Conservation (phyloP, 805 yeast species). For the Candida sithepensis region DNA sequence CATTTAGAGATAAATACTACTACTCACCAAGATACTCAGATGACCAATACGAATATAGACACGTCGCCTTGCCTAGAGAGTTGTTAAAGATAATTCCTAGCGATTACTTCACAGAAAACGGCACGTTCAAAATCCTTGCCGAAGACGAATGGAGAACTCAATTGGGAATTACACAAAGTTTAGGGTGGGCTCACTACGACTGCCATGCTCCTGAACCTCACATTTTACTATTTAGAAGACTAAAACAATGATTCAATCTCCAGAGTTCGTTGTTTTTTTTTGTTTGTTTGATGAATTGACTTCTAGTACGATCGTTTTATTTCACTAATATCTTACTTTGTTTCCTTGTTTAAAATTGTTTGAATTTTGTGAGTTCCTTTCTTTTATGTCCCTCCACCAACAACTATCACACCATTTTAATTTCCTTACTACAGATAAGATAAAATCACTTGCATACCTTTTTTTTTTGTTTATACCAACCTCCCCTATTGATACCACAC, state of each 20-base stretch:
- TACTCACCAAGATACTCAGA: slow-evolving; percentile 93
- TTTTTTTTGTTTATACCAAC: not conserved
- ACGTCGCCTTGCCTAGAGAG: slow-evolving; percentile 93
- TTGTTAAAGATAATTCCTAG: slow-evolving; percentile 92
- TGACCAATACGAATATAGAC: slow-evolving; percentile 90
- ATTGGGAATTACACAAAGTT: slow-evolving; percentile 91
- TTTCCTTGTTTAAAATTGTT: not conserved
- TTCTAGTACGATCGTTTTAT: not conserved
- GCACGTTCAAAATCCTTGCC: slow-evolving; percentile 81
- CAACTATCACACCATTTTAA: not conserved
- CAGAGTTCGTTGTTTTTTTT: too few relatives aligned
- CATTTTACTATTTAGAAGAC: slow-evolving; percentile 79
- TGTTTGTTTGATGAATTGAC: too few relatives aligned
- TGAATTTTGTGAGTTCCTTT: not conserved
- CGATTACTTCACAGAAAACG: slow-evolving; percentile 92
- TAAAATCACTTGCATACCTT: not conserved
- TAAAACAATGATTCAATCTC: slow-evolving; percentile 32
- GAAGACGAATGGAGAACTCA: slow-evolving; percentile 98
- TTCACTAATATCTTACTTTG: not conserved
- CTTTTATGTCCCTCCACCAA: not conserved
- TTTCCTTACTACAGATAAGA: not conserved
- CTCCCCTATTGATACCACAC: not conserved
- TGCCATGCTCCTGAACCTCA: slow-evolving; percentile 99
- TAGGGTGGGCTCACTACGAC: slow-evolving; percentile 98
- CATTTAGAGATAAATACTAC: slow-evolving; percentile 91